A percentile compares a stretch with the other conserved stretches of the same genome.
Conservation (phyloP, 2,329 filamentous ascomycete genomes). For the Tolypocladium endophyticum region DNA sequence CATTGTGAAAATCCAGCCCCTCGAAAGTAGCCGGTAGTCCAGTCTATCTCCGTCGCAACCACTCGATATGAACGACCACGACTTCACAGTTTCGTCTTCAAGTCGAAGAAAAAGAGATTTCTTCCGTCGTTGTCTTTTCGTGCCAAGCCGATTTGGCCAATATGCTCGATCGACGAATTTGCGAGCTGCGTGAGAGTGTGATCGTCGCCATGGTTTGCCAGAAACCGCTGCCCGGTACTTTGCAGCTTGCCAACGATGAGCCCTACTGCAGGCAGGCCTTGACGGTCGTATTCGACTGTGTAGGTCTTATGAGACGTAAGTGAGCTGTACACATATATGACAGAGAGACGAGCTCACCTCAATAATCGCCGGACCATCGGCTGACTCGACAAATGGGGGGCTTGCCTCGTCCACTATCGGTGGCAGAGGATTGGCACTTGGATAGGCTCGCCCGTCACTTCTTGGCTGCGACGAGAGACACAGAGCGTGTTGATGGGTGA, state of each 20-base stretch:
- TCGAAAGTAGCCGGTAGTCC: too few species aligned
- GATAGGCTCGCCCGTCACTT: conserved; percentile 5
- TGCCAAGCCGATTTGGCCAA: conserved; percentile 9
- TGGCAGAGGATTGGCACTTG: conserved; percentile 7
- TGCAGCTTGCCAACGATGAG: conserved; percentile 12
- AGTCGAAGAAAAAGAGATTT: conserved; percentile 9
- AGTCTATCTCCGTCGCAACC: background rate
- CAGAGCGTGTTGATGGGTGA: conserved; percentile 56
- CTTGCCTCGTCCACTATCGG: conserved; percentile 1
- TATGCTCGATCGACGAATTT: conserved; percentile 4
- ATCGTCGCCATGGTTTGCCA: conserved; percentile 16
- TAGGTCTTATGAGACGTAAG: conserved; percentile 12
- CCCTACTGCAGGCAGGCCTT: conserved; percentile 7
- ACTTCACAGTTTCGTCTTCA: conserved; percentile 5
- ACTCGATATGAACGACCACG: background rate
- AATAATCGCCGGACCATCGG: conserved; percentile 11
- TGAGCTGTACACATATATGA: background rate
- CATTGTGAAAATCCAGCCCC: too few species aligned
- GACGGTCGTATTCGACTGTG: conserved; percentile 18
- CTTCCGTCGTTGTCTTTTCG: conserved; percentile 2
- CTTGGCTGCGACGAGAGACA: conserved; percentile 39
- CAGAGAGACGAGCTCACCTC: conserved; percentile 10
- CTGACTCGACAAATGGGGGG: conserved; percentile 7
- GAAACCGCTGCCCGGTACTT: conserved; percentile 11
- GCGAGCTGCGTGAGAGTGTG: conserved; percentile 9